Evolutionary conservation across 495 filamentous ascomycete genomes (phyloP).

Genomic region (Haplographium delicatum): DNA sequence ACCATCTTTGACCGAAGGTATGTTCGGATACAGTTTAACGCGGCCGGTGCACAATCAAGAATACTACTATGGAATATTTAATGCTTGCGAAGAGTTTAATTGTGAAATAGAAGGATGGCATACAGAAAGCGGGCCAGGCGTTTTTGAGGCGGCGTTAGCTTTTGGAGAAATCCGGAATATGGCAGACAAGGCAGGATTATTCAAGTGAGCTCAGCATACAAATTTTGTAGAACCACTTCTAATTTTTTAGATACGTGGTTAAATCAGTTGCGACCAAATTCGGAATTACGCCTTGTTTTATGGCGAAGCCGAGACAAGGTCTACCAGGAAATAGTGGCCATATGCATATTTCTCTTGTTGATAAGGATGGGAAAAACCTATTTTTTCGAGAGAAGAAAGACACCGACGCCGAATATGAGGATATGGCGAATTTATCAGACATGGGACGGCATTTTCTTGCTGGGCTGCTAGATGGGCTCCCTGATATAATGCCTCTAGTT

Average conservation of each 20-base stretch:
- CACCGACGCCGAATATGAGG: slow-evolving; percentile 60
- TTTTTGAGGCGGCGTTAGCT: slow-evolving; percentile 91
- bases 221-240: not conserved
- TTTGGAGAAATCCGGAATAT: slow-evolving; percentile 78
- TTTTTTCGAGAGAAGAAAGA: slow-evolving; percentile 70
- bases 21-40: slow-evolving; percentile 98
- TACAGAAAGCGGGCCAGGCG: slow-evolving; percentile 91
- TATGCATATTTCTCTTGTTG: slow-evolving; percentile 83
- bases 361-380: slow-evolving; percentile 67
- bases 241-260: slow-evolving; percentile 59
- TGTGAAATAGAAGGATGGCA: slow-evolving; percentile 95
- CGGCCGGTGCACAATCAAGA: slow-evolving; percentile 87
- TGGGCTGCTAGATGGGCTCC: slow-evolving; percentile 79
- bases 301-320: slow-evolving; percentile 93
- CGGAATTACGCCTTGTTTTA: slow-evolving; percentile 94
- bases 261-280: slow-evolving; percentile 79
- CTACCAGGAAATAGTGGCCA: slow-evolving; percentile 92
- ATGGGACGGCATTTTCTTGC: slow-evolving; percentile 91
- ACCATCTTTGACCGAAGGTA: slow-evolving; percentile 83
- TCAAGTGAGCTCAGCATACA: slow-evolving; percentile 59
- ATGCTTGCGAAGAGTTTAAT: slow-evolving; percentile 73
- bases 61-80: slow-evolving; percentile 88
- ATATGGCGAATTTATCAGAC: slow-evolving; percentile 76
- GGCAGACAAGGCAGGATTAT: slow-evolving; percentile 86
- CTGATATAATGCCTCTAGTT: slow-evolving; percentile 91